phyloP scores from a whole-genome alignment of 306 rosid species.

The Prosopis cineraria region DNA sequence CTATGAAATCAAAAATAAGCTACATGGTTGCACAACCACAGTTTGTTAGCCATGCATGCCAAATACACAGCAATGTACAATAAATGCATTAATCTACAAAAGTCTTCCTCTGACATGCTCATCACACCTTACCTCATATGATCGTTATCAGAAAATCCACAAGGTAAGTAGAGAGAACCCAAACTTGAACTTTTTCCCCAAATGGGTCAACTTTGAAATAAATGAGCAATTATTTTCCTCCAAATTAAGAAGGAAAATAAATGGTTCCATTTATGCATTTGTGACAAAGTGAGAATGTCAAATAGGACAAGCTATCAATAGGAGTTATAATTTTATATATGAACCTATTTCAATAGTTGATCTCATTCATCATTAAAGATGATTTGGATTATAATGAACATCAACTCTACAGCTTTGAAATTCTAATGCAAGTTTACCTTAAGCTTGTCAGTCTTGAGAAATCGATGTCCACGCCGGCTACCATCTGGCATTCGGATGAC shows the following conservation, averaged over 20 bases:
- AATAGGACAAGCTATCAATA: constrained; percentile 3
- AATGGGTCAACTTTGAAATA: not conserved
- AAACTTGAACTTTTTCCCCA: not conserved
- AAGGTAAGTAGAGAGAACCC: not conserved
- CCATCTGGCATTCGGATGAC: constrained; percentile 88
- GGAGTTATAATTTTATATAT: not conserved
- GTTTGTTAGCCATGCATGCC: constrained; percentile 32
- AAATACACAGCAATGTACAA: constrained; percentile 12
- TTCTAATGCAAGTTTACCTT: constrained; percentile 52
- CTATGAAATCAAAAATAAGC: constrained; percentile 76
- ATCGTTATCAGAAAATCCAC: not conserved
- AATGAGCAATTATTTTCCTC: not conserved
- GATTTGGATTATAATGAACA: not conserved
- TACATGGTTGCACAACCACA: constrained; percentile 34
- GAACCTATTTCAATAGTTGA: not conserved
- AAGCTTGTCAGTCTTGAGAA: constrained; percentile 75
- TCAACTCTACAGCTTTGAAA: constrained; percentile 7
- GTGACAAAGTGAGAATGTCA: not conserved
- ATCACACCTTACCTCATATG: not conserved
- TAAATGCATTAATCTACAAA: not conserved
- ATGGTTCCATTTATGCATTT: not conserved
- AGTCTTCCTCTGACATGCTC: constrained; percentile 6
- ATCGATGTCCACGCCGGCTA: constrained; percentile 61
- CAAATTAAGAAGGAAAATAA: not conserved
- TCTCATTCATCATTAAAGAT: constrained; percentile 8